Evolutionary conservation across 2,329 filamentous ascomycete genomes (phyloP), one percentile per base, ranked within the genome.

Genomic region (Colletotrichum incanum): DNA sequence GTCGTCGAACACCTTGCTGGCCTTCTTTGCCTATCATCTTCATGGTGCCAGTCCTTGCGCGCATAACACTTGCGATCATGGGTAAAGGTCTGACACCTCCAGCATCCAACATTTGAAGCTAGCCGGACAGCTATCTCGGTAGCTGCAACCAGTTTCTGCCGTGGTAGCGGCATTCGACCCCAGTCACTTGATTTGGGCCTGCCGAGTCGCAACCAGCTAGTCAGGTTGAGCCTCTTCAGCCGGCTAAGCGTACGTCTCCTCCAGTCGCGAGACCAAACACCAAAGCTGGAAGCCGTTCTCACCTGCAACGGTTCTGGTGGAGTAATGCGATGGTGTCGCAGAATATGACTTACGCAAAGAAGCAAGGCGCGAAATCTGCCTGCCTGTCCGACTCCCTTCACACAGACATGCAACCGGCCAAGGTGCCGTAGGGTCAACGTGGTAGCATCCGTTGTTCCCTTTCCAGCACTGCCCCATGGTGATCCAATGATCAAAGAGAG

Each of bases 381-480:
- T 71, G 45, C 59, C 54, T 61, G 39, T 26, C 67, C 65, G 52
- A 23, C 45, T 73, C 20, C 34, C 20, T 55, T 71, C 62, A 63
- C 49, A 71, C 67, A 61, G 50, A 73, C 20, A 43, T 52, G 61
- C 67, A 67, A 65, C 67, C 28, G 23, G 71, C 56, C 71, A 71
- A 62, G 61, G 37, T 71, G 67, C 34, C 67, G 55, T 61, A 61
- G 55, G 31, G n/a, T 59, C 67, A 50, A 73, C 47, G 50, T 34
- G 47, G 67, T 66, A 50, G 47, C 43, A 71, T 64, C 69, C 58
- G 31, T 64, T 49, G 11, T 52, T 54, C 52, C 65, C 55, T 58
- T 60, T 41, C 14, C 60, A 71, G 66, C 55, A 71, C 61, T 16
- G 47, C 60, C 61, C 55, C 49, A n/a, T 50, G 55, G 55, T 55